Base-by-base conservation (phyloP, 2,329 filamentous ascomycete genomes). In the Alternaria sp. region DNA sequence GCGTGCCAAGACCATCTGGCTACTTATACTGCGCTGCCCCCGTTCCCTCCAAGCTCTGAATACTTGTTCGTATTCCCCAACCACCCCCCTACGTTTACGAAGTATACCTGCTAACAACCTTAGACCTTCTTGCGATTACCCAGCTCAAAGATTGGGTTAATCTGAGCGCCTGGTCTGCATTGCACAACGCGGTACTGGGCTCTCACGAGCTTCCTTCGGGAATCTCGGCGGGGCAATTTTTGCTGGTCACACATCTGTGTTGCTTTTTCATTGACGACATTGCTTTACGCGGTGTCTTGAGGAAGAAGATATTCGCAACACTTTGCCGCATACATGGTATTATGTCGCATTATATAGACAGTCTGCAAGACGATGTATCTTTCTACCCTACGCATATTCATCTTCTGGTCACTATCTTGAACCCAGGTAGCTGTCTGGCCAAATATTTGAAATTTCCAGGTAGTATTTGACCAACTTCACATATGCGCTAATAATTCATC, bases 401-500 rank as follows among this genome's bases (percentile, higher is more conserved):
- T 3, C 15, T 15, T 17, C 11, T n/a, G 36, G n/a, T 40, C n/a
- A 40, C 5, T 1, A 2, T 40, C 32, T 5, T 40, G n/a, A 50
- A 11, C n/a, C 25, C n/a, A 50, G 17, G 47, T 11, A 50, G 25
- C 47, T 15, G 25, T 13, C 25, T 23, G 11, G 23, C 25, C 3
- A 1, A n/a, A 19, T 6, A 13, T 7, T 11, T 9, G 9, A 15
- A 15, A 6, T 40, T 54, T 54, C 6, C 12, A 19, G 13, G 46
- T 11, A n/a, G n/a, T n/a, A n/a, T n/a, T n/a, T n/a, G n/a, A n/a
- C n/a, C n/a, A n/a, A n/a, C n/a, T n/a, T n/a, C n/a, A n/a, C n/a
- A n/a, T 10, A 15, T 23, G 17, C 19, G 28, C 63, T 66, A 79
- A 64, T 77, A 79, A 44, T 79, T 85, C 64, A 85, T 81, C 78